Conservation (phyloP, 331 rosid genomes). For the Dryas integrifolia region DNA sequence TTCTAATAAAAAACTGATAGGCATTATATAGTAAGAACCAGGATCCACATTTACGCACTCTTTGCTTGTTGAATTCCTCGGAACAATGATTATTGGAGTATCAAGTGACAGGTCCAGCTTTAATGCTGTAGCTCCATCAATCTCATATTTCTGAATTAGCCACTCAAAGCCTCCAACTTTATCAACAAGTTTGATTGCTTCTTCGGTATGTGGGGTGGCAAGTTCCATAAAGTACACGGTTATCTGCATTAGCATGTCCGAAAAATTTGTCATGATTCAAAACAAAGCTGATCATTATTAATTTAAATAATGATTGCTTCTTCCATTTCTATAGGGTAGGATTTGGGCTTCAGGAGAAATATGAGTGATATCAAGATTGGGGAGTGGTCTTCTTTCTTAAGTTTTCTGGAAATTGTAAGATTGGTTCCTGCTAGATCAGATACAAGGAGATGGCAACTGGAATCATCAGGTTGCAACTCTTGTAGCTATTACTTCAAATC, state of each 20-base stretch:
- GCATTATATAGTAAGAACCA: slow-evolving; percentile 8
- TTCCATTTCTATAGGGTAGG: no score
- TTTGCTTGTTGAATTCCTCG: slow-evolving; percentile 78
- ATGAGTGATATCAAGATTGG: no score
- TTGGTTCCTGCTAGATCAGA: no score
- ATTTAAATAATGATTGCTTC: no score
- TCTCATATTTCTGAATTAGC: slow-evolving; percentile 91
- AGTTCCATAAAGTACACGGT: slow-evolving; percentile 90
- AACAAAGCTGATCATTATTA: not conserved
- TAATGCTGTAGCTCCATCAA: slow-evolving; percentile 88
- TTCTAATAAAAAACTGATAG: not conserved
- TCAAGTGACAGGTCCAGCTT: slow-evolving; percentile 92
- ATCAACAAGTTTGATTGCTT: slow-evolving; percentile 91
- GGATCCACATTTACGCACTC: slow-evolving; percentile 57
- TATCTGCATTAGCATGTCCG: slow-evolving; percentile 50
- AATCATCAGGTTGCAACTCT: no score
- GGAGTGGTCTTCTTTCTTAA: no score
- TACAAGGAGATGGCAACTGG: no score
- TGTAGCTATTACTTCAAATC: no score
- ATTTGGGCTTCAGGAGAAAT: no score
- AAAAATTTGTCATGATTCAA: not conserved
- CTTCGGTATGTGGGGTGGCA: slow-evolving; percentile 82
- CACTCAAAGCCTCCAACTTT: slow-evolving; percentile 97
- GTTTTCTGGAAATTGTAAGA: no score
- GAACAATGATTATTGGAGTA: slow-evolving; percentile 86